These are phyloP conservation scores for Metschnikowia anglica DNA, from an alignment of 805 yeast genomes.

Conservation along the genomic window DNA sequence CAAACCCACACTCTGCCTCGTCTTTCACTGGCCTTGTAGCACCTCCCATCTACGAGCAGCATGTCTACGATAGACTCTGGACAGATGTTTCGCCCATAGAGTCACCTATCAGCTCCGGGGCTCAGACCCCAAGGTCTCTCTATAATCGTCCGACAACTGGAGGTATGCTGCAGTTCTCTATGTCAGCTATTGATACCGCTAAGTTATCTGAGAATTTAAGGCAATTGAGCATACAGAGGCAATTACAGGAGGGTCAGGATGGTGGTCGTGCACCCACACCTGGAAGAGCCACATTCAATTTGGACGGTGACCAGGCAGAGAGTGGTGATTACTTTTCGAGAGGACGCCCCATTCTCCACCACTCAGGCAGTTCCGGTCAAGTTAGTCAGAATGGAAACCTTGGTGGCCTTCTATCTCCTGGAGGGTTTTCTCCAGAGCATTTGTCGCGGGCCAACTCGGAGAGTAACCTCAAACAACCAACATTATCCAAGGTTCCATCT, in stretches of 20 bases:
- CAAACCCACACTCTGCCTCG: conserved; percentile 31
- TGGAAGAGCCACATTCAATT: conserved; percentile 36
- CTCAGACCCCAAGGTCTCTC: conserved; percentile 36
- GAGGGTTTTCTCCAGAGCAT: conserved; percentile 51
- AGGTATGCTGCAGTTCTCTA: conserved; percentile 26
- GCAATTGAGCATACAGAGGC: conserved; percentile 50
- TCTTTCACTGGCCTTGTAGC: conserved; percentile 54
- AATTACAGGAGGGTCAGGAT: conserved; percentile 33
- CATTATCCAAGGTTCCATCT: conserved; percentile 70
- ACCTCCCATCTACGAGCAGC: conserved; percentile 83
- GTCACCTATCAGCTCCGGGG: conserved; percentile 45
- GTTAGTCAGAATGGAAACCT: conserved; percentile 4
- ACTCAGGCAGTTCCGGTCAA: conserved; percentile 9
- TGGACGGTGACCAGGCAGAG: conserved; percentile 29
- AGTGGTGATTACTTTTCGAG: conserved; percentile 36
- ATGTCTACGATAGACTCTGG: conserved; percentile 79
- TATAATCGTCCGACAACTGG: conserved; percentile 12
- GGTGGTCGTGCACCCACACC: conserved; percentile 17
- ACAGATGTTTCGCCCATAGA: conserved; percentile 56
- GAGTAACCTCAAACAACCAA: conserved; percentile 25
- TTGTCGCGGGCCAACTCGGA: conserved; percentile 60
- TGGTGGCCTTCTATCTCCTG: conserved; percentile 33
- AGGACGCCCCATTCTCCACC: conserved; percentile 13
- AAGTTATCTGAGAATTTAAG: conserved; percentile 53
- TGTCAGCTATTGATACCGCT: conserved; percentile 41